Evolutionary conservation across 2,329 filamentous ascomycete species (phyloP).

Genomic region (Xylaria sp.): DNA sequence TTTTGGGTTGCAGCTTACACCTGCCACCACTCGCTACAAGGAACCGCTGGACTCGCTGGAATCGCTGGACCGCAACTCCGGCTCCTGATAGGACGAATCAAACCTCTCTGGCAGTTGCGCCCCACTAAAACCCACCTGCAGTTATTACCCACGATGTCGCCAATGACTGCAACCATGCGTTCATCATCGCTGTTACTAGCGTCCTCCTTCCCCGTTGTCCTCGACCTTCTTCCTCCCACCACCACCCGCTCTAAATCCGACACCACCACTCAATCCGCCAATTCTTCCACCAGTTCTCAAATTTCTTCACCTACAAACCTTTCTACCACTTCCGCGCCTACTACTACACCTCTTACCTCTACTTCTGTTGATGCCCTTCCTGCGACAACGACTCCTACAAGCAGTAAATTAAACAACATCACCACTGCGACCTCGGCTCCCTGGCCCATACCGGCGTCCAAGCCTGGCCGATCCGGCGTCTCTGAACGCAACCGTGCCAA

Average conservation of each 20-base stretch:
- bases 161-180: slow-evolving; percentile 18
- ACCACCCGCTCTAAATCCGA: slow-evolving; percentile 7
- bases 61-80: no score
- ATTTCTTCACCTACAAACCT: not conserved
- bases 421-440: slow-evolving; percentile 13
- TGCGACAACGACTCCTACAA: slow-evolving; percentile 4
- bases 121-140: not conserved
- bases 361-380: not conserved
- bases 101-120: not conserved
- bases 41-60: not conserved
- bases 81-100: not conserved
- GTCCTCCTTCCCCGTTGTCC: not conserved
- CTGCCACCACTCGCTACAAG: not conserved
- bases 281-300: slow-evolving; percentile 3
- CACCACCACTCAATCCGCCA: slow-evolving; percentile 12
- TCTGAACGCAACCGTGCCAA: slow-evolving; percentile 14
- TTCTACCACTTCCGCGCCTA: not conserved
- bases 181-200: not conserved
- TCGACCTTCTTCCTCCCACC: not conserved
- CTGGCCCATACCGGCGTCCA: slow-evolving; percentile 16
- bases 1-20: not conserved
- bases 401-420: not conserved
- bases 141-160: slow-evolving; percentile 3
- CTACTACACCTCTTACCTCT: not conserved
- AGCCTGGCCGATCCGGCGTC: slow-evolving; percentile 16